phyloP scores from a whole-genome alignment of 2,329 filamentous ascomycete species.

The Colletotrichum sidae region DNA sequence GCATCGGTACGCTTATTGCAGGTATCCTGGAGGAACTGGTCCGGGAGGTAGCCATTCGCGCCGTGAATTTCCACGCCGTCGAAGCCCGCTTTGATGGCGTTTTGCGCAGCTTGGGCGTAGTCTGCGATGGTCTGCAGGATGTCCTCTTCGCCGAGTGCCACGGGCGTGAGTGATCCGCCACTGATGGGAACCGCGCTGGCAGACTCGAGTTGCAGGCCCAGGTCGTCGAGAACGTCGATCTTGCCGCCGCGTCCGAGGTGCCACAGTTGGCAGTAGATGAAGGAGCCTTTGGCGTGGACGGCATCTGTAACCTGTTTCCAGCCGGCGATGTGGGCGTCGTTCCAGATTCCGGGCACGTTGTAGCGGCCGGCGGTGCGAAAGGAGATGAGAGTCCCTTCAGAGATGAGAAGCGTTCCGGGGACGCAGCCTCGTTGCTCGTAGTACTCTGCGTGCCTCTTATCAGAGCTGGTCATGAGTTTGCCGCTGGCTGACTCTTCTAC shows the following conservation, averaged over 20 bases:
- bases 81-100: constrained; percentile 72
- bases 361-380: constrained; percentile 56
- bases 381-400: constrained; percentile 67
- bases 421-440: constrained; percentile 46
- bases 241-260: constrained; percentile 67
- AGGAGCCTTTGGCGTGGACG: constrained; percentile 71
- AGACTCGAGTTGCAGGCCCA: constrained; percentile 61
- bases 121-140: constrained; percentile 73
- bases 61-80: constrained; percentile 74
- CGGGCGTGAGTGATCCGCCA: constrained; percentile 64
- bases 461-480: not conserved
- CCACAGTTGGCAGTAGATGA: constrained; percentile 75
- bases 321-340: constrained; percentile 63
- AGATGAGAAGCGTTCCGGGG: constrained; percentile 63
- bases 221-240: constrained; percentile 47
- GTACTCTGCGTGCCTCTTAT: constrained; percentile 39
- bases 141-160: constrained; percentile 73
- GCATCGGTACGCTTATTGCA: constrained; percentile 64
- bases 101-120: constrained; percentile 66
- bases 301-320: constrained; percentile 72
- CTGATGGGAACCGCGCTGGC: constrained; percentile 54
- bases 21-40: constrained; percentile 68
- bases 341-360: constrained; percentile 69
- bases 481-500: not conserved
- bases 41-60: constrained; percentile 72